phyloP scores from a whole-genome alignment of 139 green algal genomes.

The Yamagishiella unicocca region DNA sequence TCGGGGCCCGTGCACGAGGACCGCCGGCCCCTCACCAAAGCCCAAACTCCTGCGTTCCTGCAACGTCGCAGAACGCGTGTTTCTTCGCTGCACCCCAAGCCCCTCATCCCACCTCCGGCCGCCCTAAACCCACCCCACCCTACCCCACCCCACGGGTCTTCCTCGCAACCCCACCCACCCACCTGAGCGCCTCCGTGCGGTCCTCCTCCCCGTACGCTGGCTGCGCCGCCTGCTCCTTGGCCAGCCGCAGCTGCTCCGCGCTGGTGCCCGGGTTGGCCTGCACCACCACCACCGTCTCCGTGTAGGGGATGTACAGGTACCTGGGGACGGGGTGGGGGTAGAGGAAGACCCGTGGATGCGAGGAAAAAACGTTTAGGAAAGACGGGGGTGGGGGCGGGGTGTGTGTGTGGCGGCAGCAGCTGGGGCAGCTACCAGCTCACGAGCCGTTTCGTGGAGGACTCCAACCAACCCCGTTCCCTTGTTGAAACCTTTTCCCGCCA shows the following conservation, averaged over 20 bases:
- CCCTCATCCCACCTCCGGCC: not conserved
- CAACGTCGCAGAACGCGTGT: no score
- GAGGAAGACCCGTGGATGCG: not conserved
- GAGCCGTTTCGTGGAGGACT: no score
- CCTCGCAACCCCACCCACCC: not conserved
- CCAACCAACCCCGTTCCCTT: no score
- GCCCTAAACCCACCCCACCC: not conserved
- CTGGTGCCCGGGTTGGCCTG: constrained; percentile 59
- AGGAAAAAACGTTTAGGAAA: no score
- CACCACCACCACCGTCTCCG: constrained; percentile 89
- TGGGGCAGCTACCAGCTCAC: no score
- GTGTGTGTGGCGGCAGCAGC: no score
- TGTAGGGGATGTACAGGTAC: constrained; percentile 99
- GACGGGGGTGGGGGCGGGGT: no score
- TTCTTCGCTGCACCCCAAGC: no score
- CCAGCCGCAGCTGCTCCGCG: not conserved
- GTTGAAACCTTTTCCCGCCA: no score
- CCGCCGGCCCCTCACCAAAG: no score
- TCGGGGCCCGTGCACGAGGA: no score
- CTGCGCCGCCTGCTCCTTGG: not conserved
- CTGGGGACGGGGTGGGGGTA: constrained; percentile 48
- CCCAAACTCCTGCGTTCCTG: no score
- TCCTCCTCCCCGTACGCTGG: not conserved
- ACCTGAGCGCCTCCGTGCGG: constrained; percentile 34
- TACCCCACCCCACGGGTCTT: not conserved